Base-by-base conservation (phyloP, 257 asterid species). In the Petunia axillaris region DNA sequence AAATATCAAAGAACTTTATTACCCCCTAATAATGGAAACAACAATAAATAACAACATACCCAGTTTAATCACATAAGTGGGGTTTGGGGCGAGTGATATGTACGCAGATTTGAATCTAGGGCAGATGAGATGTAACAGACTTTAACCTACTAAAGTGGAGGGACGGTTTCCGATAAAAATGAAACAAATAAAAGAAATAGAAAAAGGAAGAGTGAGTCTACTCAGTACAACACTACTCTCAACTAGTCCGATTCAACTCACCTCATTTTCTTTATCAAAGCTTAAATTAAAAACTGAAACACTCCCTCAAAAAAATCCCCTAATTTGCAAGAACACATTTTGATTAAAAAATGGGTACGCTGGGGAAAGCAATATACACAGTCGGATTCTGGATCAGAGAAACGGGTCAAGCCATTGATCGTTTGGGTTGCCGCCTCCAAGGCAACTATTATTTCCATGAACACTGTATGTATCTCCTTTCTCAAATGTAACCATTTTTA, bases 401-500 rank as follows among this genome's bases (percentile, higher is more conserved):
- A 85, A 92, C 97, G 81, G 99, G 99, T 84, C 98, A 95, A 89
- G 98, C 99, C 82, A 87, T 95, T 76, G 98, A 95, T 91, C 99
- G 99, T 81, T 94, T 95, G 62, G 99, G 99, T 83, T 93, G 88
- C 79, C 98, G 99, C 80, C 93, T 95, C 81, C 99, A 93, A 86
- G 98, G 99, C 11, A 92, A 84, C 88, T 87, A 92, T 84, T 86
- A 84, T 67, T 93, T 95, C 89, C 96, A 93, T 54, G 97, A 95
- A 83, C 95, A 92, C n/a, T 83, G 99, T 93, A 88, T 8, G 86
- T 59, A 25, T 64, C 4, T 5, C 36, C 74, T 25, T 40, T 11
- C n/a, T 43, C 59, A 39, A 54, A 16, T 40, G 35, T 11, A 11
- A 25, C 11, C 58, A 15, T 25, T 25, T 25, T 25, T 25, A 25